Base-by-base conservation (phyloP, 495 filamentous ascomycete genomes). In the Trichoderma orchidacearum region DNA sequence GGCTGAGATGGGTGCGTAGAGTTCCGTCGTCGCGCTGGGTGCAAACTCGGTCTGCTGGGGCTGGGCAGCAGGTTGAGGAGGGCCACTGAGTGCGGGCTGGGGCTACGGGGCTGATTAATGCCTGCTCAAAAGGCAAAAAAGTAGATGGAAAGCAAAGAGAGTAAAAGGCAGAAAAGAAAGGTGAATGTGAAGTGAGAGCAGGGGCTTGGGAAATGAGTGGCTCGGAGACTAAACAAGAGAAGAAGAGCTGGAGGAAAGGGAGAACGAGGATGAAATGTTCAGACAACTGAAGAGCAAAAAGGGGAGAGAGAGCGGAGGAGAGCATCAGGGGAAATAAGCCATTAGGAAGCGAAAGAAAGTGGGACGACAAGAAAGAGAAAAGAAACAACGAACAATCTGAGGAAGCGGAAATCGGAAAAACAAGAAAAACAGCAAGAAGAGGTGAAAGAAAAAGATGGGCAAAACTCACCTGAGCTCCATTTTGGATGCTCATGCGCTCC, bases 401-500 rank as follows among this genome's bases (percentile, higher is more conserved):
- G 21, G 36, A 41, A 15, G n/a, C 34, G 34, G 13, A 36, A 36
- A 15, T 3, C 3, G 34, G 34, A 36, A 15, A 13, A 36, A 4
- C 12, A 15, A 36, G 34, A 36, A 15, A 36, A 15, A 36, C 12
- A 36, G 5, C 5, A 15, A 36, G 34, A 15, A 36, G 34, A 36
- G 11, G 30, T 5, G 30, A 31, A 31, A 31, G 5, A 31, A 31
- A 31, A 5, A 31, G 30, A 31, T 5, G 41, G 18, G 27, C 41
- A 48, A 41, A 41, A 48, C 41, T 48, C 41, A 48, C 41, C 54
- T 53, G 59, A 21, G 45, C 38, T 0, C 58, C 50, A 17, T 57
- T 61, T 17, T 71, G 75, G 59, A 94, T 64, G 62, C 87, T 93
- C 84, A 93, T 82, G 23, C 87, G 76, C 57, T 89, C 87, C 82